A percentile compares a stretch with the other conserved stretches of the same genome.
phyloP scores from a whole-genome alignment of 2,329 filamentous ascomycete genomes.

The Trichophyton schoenleinii region DNA sequence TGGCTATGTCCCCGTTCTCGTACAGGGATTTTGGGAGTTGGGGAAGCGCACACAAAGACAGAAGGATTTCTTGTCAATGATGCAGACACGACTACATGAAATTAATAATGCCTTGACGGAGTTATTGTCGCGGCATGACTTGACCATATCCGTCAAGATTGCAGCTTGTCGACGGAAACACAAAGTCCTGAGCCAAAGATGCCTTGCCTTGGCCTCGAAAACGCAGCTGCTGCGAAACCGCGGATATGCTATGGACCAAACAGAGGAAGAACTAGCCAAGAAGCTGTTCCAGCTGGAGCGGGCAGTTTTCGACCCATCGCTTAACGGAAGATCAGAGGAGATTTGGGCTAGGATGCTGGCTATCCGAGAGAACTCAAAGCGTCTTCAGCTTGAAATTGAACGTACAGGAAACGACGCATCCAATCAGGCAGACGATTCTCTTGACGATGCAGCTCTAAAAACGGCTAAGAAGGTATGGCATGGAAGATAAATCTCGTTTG shows the following conservation, averaged over 20 bases:
- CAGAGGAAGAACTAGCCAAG: slow-evolving; percentile 51
- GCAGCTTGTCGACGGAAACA: slow-evolving; percentile 49
- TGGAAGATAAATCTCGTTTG: background rate
- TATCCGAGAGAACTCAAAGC: slow-evolving; percentile 46
- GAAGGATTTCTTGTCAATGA: slow-evolving; percentile 43
- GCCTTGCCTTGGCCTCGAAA: slow-evolving; percentile 49
- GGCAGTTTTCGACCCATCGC: slow-evolving; percentile 47
- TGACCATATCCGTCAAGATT: slow-evolving; percentile 47
- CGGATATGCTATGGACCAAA: slow-evolving; percentile 52
- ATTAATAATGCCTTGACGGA: slow-evolving; percentile 51
- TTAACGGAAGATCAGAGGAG: slow-evolving; percentile 50
- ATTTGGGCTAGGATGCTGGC: slow-evolving; percentile 56
- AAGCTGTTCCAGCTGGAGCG: slow-evolving; percentile 47
- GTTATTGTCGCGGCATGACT: slow-evolving; percentile 48
- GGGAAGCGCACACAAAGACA: slow-evolving; percentile 47
- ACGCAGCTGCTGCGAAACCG: slow-evolving; percentile 51
- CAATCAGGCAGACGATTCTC: slow-evolving; percentile 32
- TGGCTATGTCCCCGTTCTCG: slow-evolving; percentile 48
- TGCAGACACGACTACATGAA: slow-evolving; percentile 49
- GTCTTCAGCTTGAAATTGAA: slow-evolving; percentile 49
- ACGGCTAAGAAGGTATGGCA: slow-evolving; percentile 46
- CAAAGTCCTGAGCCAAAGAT: slow-evolving; percentile 47
- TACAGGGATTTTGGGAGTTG: slow-evolving; percentile 48
- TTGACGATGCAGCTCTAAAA: slow-evolving; percentile 48
- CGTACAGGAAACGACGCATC: slow-evolving; percentile 34